Evolutionary conservation across 768 basidiomycete genomes (phyloP), one percentile per base, ranked within the genome.

Genomic region (Russula lepida): DNA sequence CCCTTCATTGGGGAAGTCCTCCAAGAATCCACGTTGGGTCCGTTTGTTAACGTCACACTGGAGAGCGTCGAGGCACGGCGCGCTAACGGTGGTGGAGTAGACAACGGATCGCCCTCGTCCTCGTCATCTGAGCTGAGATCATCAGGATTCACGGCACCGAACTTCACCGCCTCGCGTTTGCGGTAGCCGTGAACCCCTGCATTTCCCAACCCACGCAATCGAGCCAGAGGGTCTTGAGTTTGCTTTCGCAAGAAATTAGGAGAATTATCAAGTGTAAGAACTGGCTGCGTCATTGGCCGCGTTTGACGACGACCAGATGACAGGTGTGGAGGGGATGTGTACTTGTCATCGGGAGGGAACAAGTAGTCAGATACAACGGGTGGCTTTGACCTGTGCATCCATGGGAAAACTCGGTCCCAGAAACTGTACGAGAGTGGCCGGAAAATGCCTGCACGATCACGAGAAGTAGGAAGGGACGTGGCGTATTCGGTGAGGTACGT

Each of bases 401-500:
- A 63, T 2, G 53, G 59, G 61, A 84, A 78, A 21, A 81, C 56
- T 37, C 77, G 77, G 13, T 79, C 76, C 83, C 84, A 86, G 54
- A 81, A 71, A 0, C 37, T 54, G 52, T 81, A 78, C 0, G 71
- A 69, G n/a, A 76, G 68, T 6, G 85, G 85, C 32, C 72, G 71
- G 74, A 86, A 87, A 0, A 71, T 75, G 1, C 85, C 85, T 4
- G 84, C 81, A 32, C 85, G 77, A 56, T 80, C 74, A 35, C 62
- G 48, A 32, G 66, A 65, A 58, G 68, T 71, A 11, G 85, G 84
- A 23, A 85, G 76, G 56, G 77, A 77, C 23, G 78, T 68, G 5
- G 80, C 73, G 60, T 85, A 87, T 28, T 80, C 76, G 4, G 83
- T 78, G 23, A 89, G 79, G 62, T 84, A 87, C 23, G 71, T 74